Percentiles rank a stretch among this genome's conserved stretches.
Conservation (phyloP, 306 rosid species). For the Vachellia collinsii region DNA sequence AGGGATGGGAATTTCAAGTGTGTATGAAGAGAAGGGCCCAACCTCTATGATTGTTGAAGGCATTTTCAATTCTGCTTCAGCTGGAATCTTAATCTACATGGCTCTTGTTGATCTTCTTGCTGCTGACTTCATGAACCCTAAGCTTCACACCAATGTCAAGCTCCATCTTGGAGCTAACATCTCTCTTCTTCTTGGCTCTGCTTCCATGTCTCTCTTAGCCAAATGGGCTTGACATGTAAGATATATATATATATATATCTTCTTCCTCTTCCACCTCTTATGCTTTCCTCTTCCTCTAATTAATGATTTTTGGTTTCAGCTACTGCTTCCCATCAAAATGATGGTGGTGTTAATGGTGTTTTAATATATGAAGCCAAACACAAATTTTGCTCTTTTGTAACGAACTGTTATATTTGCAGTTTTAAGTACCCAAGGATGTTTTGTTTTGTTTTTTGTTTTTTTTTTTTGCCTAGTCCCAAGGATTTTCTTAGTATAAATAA, state of each 20-base stretch:
- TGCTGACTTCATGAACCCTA: slow-evolving; percentile 75
- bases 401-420: not conserved
- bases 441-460: too few species aligned
- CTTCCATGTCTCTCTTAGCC: slow-evolving; percentile 67
- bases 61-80: slow-evolving; percentile 60
- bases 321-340: too few species aligned
- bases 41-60: slow-evolving; percentile 69
- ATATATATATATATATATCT: too few species aligned
- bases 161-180: slow-evolving; percentile 57
- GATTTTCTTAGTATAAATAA: not conserved
- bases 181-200: slow-evolving; percentile 73
- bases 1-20: slow-evolving; percentile 59
- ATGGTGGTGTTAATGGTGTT: too few species aligned
- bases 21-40: slow-evolving; percentile 52
- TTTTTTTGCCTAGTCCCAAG: not conserved
- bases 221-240: slow-evolving; percentile 57
- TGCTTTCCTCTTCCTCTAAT: not conserved
- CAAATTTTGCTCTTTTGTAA: not conserved
- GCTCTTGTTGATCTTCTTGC: slow-evolving; percentile 73
- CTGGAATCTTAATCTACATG: slow-evolving; percentile 82
- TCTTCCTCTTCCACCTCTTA: not conserved
- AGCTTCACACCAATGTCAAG: slow-evolving; percentile 52
- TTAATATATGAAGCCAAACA: not conserved
- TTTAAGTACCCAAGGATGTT: not conserved
- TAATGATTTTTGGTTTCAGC: not conserved